Percentiles rank a stretch among this genome's conserved stretches.
These are phyloP conservation scores for Podospora pseudopauciseta DNA, from an alignment of 495 filamentous ascomycete genomes.

Conservation along the genomic window DNA sequence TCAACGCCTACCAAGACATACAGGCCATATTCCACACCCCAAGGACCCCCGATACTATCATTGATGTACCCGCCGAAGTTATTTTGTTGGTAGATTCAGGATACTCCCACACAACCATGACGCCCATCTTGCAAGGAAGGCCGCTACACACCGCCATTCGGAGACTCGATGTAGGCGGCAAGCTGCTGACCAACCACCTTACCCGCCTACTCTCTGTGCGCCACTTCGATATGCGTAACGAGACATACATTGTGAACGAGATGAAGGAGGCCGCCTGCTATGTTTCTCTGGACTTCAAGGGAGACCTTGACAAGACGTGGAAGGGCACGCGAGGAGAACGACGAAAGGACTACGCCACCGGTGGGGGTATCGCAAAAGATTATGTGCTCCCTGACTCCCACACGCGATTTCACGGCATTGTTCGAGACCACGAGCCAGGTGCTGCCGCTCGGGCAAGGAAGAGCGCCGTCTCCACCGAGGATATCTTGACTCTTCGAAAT, in stretches of 20 bases:
- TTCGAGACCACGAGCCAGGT: conserved; percentile 70
- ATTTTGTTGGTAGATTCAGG: conserved; percentile 85
- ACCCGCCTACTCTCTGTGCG: conserved; percentile 85
- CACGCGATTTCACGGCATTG: conserved; percentile 63
- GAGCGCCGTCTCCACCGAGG: conserved; percentile 62
- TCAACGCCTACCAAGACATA: conserved; percentile 84
- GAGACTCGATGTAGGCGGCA: conserved; percentile 86
- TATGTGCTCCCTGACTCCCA: conserved; percentile 94
- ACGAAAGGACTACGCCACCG: conserved; percentile 40
- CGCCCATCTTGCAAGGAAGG: conserved; percentile 75
- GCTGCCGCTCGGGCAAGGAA: conserved; percentile 55
- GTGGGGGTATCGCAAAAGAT: conserved; percentile 78
- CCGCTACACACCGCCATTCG: conserved; percentile 79
- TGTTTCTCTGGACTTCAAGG: conserved; percentile 70
- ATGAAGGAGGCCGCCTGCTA: conserved; percentile 91
- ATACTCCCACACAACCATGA: conserved; percentile 91
- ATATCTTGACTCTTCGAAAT: conserved; percentile 81
- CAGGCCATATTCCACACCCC: conserved; percentile 56
- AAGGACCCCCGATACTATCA: conserved; percentile 38
- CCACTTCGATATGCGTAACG: conserved; percentile 92
- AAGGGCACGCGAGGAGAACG: conserved; percentile 65
- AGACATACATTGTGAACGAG: conserved; percentile 87
- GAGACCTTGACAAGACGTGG: conserved; percentile 79
- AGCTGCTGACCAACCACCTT: conserved; percentile 90
- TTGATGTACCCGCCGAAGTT: conserved; percentile 65